Conservation (phyloP, 805 yeast species). For the Middelhovenomyces tepae region DNA sequence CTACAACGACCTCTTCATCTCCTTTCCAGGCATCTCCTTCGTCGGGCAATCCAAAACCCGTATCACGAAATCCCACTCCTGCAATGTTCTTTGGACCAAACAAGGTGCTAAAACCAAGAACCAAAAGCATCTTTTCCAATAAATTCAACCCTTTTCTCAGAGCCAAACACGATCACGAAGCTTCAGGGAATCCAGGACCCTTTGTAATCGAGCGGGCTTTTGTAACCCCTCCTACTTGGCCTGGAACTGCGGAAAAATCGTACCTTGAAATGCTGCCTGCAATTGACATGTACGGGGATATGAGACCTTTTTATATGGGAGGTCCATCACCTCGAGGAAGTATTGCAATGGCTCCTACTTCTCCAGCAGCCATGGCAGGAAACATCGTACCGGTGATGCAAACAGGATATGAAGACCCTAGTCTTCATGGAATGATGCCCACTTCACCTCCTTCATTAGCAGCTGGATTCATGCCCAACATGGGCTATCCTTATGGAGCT, state of each 20-base stretch:
- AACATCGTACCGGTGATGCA: conserved; percentile 13
- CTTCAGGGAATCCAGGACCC: neutral
- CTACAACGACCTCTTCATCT: conserved; percentile 13
- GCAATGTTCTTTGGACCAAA: conserved; percentile 33
- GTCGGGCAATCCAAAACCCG: conserved; percentile 6
- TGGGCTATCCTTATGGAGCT: conserved; percentile 13
- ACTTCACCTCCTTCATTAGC: conserved; percentile 12
- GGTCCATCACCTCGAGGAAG: conserved; percentile 1
- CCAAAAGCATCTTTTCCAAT: conserved; percentile 24
- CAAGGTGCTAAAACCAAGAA: conserved; percentile 25
- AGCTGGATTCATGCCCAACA: conserved; percentile 14
- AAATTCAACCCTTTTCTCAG: conserved; percentile 48
- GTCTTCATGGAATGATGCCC: conserved; percentile 13
- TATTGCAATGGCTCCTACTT: conserved; percentile 4
- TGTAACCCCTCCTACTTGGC: conserved; percentile 73
- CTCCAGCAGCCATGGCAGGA: conserved; percentile 10
- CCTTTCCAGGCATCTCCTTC: conserved; percentile 22
- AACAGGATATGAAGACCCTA: conserved; percentile 13
- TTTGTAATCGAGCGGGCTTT: conserved; percentile 50
- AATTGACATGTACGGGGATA: too few relatives aligned
- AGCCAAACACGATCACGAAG: conserved; percentile 29
- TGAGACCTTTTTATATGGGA: conserved; percentile 3
- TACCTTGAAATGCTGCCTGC: conserved; percentile 44
- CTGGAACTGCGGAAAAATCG: conserved; percentile 44
- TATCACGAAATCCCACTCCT: conserved; percentile 14